Conservation (phyloP, 768 basidiomycete genomes). For the Amanita exitialis region DNA sequence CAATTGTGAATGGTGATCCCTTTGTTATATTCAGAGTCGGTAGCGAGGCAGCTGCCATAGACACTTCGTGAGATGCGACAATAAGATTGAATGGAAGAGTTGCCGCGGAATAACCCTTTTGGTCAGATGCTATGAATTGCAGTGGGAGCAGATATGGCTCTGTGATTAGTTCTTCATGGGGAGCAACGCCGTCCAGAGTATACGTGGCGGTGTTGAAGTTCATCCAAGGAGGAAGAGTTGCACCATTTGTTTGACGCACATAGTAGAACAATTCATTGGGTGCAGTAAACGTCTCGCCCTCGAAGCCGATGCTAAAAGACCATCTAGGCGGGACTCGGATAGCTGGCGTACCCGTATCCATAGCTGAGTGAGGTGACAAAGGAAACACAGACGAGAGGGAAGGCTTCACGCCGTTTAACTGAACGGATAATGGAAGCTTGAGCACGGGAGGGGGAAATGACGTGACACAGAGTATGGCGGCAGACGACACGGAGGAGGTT, state of each 20-base stretch:
- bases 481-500: slow-evolving; percentile 38
- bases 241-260: slow-evolving; percentile 56
- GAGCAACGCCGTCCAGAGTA: slow-evolving; percentile 76
- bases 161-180: slow-evolving; percentile 28
- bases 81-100: slow-evolving; percentile 54
- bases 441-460: slow-evolving; percentile 42
- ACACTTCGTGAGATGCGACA: slow-evolving; percentile 62
- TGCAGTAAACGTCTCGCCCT: slow-evolving; percentile 48
- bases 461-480: slow-evolving; percentile 49
- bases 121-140: slow-evolving; percentile 59
- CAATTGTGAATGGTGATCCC: slow-evolving; percentile 40
- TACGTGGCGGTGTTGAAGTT: slow-evolving; percentile 52
- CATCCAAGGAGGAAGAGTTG: slow-evolving; percentile 68
- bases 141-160: slow-evolving; percentile 39
- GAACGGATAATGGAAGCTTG: slow-evolving; percentile 40
- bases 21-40: slow-evolving; percentile 67
- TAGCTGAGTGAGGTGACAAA: slow-evolving; percentile 48
- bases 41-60: slow-evolving; percentile 31
- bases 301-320: slow-evolving; percentile 88
- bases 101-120: slow-evolving; percentile 58
- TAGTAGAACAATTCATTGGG: slow-evolving; percentile 47
- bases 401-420: slow-evolving; percentile 50
- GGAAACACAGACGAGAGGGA: slow-evolving; percentile 72
- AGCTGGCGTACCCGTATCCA: slow-evolving; percentile 38
- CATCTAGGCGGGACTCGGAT: slow-evolving; percentile 71